Evolutionary conservation across 345 rosid species (phyloP).

Genomic region (Garcia nutans): DNA sequence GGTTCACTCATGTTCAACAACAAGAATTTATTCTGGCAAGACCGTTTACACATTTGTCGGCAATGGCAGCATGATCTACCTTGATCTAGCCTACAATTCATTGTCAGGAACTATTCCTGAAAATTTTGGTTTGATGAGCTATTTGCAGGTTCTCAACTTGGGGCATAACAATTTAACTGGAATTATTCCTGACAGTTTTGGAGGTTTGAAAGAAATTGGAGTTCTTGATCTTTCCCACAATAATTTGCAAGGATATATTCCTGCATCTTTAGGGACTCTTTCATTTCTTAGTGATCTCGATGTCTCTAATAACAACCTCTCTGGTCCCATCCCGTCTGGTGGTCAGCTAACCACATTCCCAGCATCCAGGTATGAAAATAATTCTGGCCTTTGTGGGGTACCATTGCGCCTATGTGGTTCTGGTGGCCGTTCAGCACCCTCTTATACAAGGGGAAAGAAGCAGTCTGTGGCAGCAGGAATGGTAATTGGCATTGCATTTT

Average conservation of each 20-base stretch:
- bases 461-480: slow-evolving; percentile 54
- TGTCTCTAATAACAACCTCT: slow-evolving; percentile 86
- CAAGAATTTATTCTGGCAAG: slow-evolving; percentile 78
- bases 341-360: slow-evolving; percentile 96
- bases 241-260: slow-evolving; percentile 66
- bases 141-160: slow-evolving; percentile 84
- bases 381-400: slow-evolving; percentile 88
- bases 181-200: slow-evolving; percentile 69
- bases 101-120: slow-evolving; percentile 71
- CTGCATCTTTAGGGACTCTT: slow-evolving; percentile 69
- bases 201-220: slow-evolving; percentile 71
- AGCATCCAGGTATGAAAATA: slow-evolving; percentile 73
- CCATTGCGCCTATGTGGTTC: slow-evolving; percentile 72
- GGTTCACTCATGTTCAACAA: slow-evolving; percentile 87
- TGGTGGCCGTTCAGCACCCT: slow-evolving; percentile 25
- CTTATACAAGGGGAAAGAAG: slow-evolving; percentile 31
- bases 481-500: slow-evolving; percentile 71
- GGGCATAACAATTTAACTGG: slow-evolving; percentile 83
- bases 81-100: slow-evolving; percentile 77
- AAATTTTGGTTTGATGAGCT: slow-evolving; percentile 60
- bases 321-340: slow-evolving; percentile 83
- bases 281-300: slow-evolving; percentile 92
- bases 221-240: slow-evolving; percentile 94
- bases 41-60: slow-evolving; percentile 68
- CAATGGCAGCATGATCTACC: slow-evolving; percentile 90